These are phyloP conservation scores for Aureobasidium sp. DNA, from an alignment of 2,329 filamentous ascomycete species.

Conservation along the genomic window DNA sequence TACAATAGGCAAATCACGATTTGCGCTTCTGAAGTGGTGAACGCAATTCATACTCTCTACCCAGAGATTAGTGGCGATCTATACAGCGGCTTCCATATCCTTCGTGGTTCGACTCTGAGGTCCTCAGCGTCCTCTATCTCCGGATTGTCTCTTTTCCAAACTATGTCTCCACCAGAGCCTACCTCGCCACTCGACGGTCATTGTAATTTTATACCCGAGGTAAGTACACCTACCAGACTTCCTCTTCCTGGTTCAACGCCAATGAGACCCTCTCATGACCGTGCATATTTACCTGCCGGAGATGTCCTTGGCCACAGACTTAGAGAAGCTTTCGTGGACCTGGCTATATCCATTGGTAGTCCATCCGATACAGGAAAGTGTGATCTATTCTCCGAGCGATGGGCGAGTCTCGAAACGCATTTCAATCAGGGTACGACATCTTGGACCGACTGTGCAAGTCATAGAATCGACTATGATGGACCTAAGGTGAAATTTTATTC, in stretches of 20 bases:
- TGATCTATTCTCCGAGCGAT: slow-evolving; percentile 1
- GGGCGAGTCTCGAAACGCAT: neutral
- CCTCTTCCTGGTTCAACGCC: neutral
- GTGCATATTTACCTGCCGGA: neutral
- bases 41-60: slow-evolving; percentile 75
- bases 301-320: neutral
- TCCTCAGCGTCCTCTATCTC: slow-evolving; percentile 45
- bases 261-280: no score
- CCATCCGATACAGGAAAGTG: neutral
- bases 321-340: slow-evolving; percentile 3
- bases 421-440: neutral
- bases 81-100: neutral
- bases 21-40: slow-evolving; percentile 70
- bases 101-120: slow-evolving; percentile 32
- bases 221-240: neutral
- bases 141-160: slow-evolving; percentile 43
- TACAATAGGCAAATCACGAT: slow-evolving; percentile 31
- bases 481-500: neutral
- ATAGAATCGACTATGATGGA: neutral
- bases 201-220: neutral
- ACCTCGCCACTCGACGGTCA: neutral
- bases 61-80: slow-evolving; percentile 60
- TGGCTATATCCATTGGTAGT: neutral
- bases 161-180: slow-evolving; percentile 8
- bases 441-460: neutral